Conservation (phyloP, 2,329 filamentous ascomycete genomes). For the Anthostomella pinea region DNA sequence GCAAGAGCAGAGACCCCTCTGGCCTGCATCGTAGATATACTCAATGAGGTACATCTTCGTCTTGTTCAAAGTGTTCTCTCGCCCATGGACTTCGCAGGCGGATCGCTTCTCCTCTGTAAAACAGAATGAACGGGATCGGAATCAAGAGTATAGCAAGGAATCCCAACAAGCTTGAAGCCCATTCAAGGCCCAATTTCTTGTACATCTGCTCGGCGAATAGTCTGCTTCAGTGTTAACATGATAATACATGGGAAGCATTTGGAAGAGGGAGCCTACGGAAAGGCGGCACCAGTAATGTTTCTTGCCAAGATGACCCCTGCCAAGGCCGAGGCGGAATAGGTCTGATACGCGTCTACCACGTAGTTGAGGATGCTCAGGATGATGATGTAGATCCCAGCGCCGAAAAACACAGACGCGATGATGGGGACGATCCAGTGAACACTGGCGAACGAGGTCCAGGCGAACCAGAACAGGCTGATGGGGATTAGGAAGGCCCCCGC, state of each 20-base stretch:
- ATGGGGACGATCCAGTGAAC: constrained; percentile 48
- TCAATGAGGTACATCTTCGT: constrained; percentile 3
- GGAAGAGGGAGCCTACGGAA: constrained; percentile 1
- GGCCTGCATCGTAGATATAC: too few species aligned
- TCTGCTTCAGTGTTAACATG: background rate
- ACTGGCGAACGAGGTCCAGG: constrained; percentile 55
- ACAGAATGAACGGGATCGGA: constrained; percentile 3
- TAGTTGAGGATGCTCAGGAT: constrained; percentile 55
- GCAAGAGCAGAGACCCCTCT: too few species aligned
- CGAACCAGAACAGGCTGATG: constrained; percentile 62
- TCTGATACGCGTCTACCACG: constrained; percentile 46
- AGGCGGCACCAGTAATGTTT: background rate
- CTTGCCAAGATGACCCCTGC: constrained; percentile 4
- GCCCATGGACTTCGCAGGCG: constrained; percentile 1
- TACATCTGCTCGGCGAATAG: constrained; percentile 5
- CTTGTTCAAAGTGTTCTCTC: constrained; percentile 3
- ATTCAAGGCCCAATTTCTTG: constrained; percentile 1
- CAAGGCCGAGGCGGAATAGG: constrained; percentile 3
- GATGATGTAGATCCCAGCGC: constrained; percentile 43
- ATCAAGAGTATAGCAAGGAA: constrained; percentile 3
- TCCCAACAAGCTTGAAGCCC: constrained; percentile 3
- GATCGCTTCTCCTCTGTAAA: constrained; percentile 1
- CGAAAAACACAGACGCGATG: constrained; percentile 28
- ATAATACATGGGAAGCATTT: background rate
- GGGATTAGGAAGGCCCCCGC: constrained; percentile 34